Conservation (phyloP, 352 stramenopile genomes). For the Phytopythium vexans region DNA sequence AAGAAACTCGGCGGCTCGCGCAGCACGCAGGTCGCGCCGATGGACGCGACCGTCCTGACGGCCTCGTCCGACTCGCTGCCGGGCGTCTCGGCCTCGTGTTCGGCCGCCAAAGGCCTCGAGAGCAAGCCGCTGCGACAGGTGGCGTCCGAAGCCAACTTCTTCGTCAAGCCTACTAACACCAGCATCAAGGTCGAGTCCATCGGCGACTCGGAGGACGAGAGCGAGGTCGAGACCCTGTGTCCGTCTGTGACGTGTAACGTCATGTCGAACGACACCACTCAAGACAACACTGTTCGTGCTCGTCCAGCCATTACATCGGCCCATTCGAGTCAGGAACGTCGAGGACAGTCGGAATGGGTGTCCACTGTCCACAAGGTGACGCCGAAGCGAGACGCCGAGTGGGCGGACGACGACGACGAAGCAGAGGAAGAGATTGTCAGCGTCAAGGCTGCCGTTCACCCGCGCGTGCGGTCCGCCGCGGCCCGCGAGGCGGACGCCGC, state of each 20-base stretch:
- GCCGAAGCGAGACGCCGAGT: conserved; percentile 11
- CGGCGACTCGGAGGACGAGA: conserved; percentile 1
- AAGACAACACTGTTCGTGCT: background rate
- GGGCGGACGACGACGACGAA: conserved; percentile 6
- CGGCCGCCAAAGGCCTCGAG: background rate
- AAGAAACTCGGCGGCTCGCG: conserved; percentile 47
- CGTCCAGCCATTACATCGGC: background rate
- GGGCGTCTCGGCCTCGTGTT: background rate
- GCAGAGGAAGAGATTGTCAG: background rate
- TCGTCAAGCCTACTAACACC: no score
- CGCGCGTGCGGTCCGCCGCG: no score
- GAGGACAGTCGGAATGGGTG: background rate
- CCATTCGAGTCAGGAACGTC: background rate
- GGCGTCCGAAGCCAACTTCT: conserved; percentile 5
- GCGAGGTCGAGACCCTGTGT: conserved; percentile 8
- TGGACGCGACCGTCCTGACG: conserved; percentile 10
- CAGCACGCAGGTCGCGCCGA: conserved; percentile 60
- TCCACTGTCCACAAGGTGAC: conserved; percentile 17
- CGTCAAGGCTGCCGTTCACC: no score
- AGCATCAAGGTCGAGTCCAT: background rate
- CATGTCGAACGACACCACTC: conserved; percentile 16
- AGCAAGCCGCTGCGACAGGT: conserved; percentile 3
- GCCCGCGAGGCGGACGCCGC: background rate
- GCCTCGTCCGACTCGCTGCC: conserved; percentile 8
- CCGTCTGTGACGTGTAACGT: conserved; percentile 36